Base-by-base conservation (phyloP, 805 yeast genomes). In the Candida pseudoglaebosa region DNA sequence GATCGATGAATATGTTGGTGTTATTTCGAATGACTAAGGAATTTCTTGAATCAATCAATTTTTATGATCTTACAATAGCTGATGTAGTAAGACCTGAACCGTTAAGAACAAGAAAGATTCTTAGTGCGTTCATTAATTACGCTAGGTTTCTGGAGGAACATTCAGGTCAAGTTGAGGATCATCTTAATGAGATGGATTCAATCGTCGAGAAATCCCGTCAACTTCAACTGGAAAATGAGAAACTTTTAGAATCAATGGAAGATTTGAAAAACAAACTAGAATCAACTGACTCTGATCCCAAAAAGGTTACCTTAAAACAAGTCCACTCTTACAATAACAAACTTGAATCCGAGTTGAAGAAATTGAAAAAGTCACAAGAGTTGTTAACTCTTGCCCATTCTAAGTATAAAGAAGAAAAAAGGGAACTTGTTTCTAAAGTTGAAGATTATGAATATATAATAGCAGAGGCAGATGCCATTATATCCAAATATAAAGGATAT, bases 81-180 rank as follows among this genome's bases (percentile, higher is more conserved):
- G 96, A 89, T 61, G 65, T 89, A 21, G 68, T 77, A 42, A 79
- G 78, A 47, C 96, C 96, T 0, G 95, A 88, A n/a, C 67, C 84
- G 0, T 60, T 57, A 28, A 67, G 95, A 41, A 69, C 78, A 1
- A 65, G 79, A 44, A 65, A 91, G 34, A 69, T 87, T 15, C 59
- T 88, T 19, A 86, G 95, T 54, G 93, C 93, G 1, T 79, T 88
- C 36, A 84, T 88, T 16, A 89, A 89, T 56, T 89, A 78, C 67
- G 95, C 95, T 1, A 65, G 91, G 40, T 88, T 84, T 52, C 72
- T 95, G 47, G 95, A 86, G 49, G 87, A 81, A 46, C 80, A 84
- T 42, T 74, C 81, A 56, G 71, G 68, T 17, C 89, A 83, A 47
- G 80, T 84, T 52, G 87, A 81, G 44, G 75, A 74, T 18, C 63